Evolutionary conservation across 2,329 filamentous ascomycete genomes (phyloP).

Genomic region (Myrmaecium sp.): DNA sequence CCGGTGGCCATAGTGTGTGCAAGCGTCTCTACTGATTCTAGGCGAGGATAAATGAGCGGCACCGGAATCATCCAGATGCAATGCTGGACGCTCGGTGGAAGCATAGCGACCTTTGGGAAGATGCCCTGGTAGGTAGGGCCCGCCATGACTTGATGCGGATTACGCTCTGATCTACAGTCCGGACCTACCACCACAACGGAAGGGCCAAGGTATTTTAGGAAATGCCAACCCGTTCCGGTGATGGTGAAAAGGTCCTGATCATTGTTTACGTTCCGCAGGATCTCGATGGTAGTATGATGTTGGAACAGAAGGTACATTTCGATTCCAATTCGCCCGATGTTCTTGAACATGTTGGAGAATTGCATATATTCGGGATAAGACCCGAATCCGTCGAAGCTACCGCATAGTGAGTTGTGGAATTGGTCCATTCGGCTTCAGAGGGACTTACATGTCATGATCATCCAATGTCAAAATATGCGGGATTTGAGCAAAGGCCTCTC

Average conservation of each 20-base stretch:
- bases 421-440: background rate
- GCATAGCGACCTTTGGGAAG: conserved; percentile 82
- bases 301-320: conserved; percentile 98
- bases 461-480: conserved; percentile 86
- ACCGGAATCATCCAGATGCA: conserved; percentile 94
- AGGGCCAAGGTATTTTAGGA: conserved; percentile 89
- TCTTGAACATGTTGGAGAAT: conserved; percentile 92
- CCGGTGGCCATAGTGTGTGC: conserved; percentile 84
- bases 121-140: conserved; percentile 94
- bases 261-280: conserved; percentile 73
- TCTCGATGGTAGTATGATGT: conserved; percentile 88
- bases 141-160: conserved; percentile 79
- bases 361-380: conserved; percentile 99
- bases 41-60: conserved; percentile 73
- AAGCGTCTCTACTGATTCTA: conserved; percentile 82
- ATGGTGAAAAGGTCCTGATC: conserved; percentile 92
- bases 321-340: conserved; percentile 85
- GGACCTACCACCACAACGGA: conserved; percentile 78
- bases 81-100: conserved; percentile 88
- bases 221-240: conserved; percentile 96
- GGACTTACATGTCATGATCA: conserved; percentile 88
- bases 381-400: conserved; percentile 86
- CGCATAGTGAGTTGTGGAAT: conserved; percentile 5
- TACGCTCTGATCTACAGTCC: conserved; percentile 83
- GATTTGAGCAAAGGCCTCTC: conserved; percentile 95